phyloP scores from a whole-genome alignment of 2,329 filamentous ascomycete species.

The Basipetospora chlamydospora region DNA sequence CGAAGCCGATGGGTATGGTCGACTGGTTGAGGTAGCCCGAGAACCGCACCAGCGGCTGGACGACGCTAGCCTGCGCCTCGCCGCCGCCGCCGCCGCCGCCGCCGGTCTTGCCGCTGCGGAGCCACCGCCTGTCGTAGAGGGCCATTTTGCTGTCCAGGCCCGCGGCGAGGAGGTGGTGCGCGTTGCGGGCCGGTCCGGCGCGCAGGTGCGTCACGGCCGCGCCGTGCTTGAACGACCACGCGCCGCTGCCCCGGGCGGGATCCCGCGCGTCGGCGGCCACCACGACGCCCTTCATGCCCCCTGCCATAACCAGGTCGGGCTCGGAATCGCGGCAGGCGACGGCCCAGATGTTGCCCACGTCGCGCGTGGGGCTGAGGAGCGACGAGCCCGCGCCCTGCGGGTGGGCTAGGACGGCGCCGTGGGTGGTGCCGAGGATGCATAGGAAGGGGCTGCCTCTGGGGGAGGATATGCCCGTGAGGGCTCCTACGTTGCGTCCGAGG shows the following conservation, averaged over 20 bases:
- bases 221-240: too few species aligned
- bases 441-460: not conserved
- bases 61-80: too few species aligned
- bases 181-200: not conserved
- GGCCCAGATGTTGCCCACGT: not conserved
- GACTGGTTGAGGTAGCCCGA: slow-evolving; percentile 33
- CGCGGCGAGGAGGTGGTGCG: slow-evolving; percentile 34
- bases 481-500: not conserved
- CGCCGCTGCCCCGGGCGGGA: not conserved
- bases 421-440: not conserved
- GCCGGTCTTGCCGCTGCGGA: slow-evolving; percentile 1
- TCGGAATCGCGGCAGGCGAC: not conserved
- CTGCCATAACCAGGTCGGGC: not conserved
- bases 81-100: slow-evolving; percentile 2
- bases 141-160: slow-evolving; percentile 33
- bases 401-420: not conserved
- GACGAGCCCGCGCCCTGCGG: not conserved
- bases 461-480: not conserved
- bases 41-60: slow-evolving; percentile 24
- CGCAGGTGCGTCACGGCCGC: not conserved
- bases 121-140: slow-evolving; percentile 41
- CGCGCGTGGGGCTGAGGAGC: not conserved
- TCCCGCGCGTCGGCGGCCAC: not conserved
- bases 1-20: slow-evolving; percentile 34
- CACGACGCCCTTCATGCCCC: not conserved